Percentiles rank a stretch among this genome's conserved stretches.
These are phyloP conservation scores for Hanseniaspora meyeri DNA, from an alignment of 805 yeast species.

Conservation along the genomic window DNA sequence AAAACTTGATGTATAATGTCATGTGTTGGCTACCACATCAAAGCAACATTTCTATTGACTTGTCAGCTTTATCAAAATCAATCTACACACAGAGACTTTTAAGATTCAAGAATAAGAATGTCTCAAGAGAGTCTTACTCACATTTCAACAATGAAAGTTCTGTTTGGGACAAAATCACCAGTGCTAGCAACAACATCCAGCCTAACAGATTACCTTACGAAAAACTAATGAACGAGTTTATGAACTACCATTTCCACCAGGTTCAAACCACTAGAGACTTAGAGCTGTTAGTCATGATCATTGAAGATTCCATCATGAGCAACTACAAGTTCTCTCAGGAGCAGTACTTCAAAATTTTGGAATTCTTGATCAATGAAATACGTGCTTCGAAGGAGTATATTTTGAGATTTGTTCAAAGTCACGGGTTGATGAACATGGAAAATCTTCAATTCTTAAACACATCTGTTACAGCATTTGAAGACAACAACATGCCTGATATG, in stretches of 20 bases:
- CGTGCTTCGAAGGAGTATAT: constrained; percentile 25
- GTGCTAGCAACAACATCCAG: constrained; percentile 6
- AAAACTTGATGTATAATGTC: constrained; percentile 2
- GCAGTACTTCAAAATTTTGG: constrained; percentile 27
- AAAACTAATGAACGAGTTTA: constrained; percentile 16
- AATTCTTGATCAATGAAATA: constrained; percentile 23
- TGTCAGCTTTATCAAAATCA: neutral
- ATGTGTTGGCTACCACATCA: constrained; percentile 13
- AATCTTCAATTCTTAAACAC: constrained; percentile 26
- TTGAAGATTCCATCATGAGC: constrained; percentile 32
- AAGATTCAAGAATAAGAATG: neutral
- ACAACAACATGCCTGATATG: constrained; percentile 19
- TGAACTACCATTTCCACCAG: constrained; percentile 17
- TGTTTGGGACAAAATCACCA: neutral
- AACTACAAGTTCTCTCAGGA: constrained; percentile 24
- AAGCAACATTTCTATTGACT: neutral
- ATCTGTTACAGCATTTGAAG: constrained; percentile 19
- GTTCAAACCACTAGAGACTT: constrained; percentile 19
- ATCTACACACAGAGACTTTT: constrained; percentile 3
- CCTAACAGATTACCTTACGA: constrained; percentile 17
- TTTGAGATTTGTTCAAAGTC: constrained; percentile 26
- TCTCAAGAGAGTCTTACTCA: neutral
- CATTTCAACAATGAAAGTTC: neutral
- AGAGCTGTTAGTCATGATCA: constrained; percentile 26
- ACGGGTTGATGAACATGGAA: constrained; percentile 23